These are phyloP conservation scores for Starmerella powellii DNA, from an alignment of 805 yeast genomes.

Conservation along the genomic window DNA sequence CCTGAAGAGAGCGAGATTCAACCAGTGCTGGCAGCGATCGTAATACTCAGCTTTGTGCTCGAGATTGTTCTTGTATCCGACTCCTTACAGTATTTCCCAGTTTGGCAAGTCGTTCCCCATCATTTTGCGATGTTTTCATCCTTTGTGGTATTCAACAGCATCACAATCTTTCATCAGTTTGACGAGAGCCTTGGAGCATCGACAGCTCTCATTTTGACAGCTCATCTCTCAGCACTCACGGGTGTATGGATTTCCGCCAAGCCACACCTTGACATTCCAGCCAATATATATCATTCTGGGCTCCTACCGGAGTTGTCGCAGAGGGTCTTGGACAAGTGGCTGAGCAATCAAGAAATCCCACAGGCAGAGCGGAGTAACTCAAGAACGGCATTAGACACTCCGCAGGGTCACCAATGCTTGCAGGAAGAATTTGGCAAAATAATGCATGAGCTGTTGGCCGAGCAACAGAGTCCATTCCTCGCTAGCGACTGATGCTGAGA, in stretches of 20 bases:
- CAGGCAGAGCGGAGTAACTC: too few relatives aligned
- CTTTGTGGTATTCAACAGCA: constrained; percentile 35
- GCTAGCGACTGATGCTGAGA: neutral
- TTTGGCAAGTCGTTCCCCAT: constrained; percentile 39
- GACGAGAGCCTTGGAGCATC: constrained; percentile 23
- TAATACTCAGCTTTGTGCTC: constrained; percentile 32
- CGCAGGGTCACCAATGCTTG: neutral
- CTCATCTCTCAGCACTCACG: constrained; percentile 31
- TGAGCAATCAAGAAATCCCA: too few relatives aligned
- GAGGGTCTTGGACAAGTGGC: too few relatives aligned
- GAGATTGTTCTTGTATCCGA: constrained; percentile 34
- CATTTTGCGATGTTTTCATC: constrained; percentile 40
- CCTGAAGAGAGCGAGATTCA: constrained; percentile 18
- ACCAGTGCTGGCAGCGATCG: constrained; percentile 3
- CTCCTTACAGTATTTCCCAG: constrained; percentile 33
- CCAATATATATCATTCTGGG: constrained; percentile 3
- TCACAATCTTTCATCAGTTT: constrained; percentile 34
- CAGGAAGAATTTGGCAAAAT: constrained; percentile 4
- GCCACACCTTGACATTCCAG: constrained; percentile 19
- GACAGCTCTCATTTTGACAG: constrained; percentile 26
- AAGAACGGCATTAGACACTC: neutral
- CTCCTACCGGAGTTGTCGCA: constrained; percentile 5
- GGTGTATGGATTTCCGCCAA: constrained; percentile 32
- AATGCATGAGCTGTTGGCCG: neutral
- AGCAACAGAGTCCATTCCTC: neutral